These are phyloP conservation scores for Pseudotsuga menziesii DNA, from an alignment of 75 land plant species.

Conservation along the genomic window DNA sequence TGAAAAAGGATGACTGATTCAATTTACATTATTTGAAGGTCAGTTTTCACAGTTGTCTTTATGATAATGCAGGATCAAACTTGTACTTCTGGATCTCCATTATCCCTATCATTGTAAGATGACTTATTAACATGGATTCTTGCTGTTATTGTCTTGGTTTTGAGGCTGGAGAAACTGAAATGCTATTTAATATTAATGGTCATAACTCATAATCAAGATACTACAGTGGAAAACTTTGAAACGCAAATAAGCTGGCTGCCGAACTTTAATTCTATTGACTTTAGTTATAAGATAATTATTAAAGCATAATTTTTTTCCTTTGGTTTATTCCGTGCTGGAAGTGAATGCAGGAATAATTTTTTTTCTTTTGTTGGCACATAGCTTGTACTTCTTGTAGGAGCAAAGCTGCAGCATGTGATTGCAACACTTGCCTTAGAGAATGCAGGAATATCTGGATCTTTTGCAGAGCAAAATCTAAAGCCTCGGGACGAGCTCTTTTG, in stretches of 20 bases:
- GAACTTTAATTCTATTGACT: too few relatives aligned
- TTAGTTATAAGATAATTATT: too few relatives aligned
- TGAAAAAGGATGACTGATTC: background rate
- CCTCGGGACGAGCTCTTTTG: slow-evolving; percentile 93
- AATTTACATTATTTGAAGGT: background rate
- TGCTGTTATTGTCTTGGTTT: background rate
- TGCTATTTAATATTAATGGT: too few relatives aligned
- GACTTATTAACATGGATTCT: slow-evolving; percentile 6
- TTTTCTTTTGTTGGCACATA: slow-evolving; percentile 12
- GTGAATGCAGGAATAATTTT: too few relatives aligned
- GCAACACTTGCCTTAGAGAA: slow-evolving; percentile 81
- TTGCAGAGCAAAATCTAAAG: slow-evolving; percentile 31
- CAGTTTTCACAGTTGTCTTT: slow-evolving; percentile 2
- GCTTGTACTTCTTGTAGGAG: slow-evolving; percentile 79
- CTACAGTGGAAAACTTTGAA: too few relatives aligned
- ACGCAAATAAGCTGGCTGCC: too few relatives aligned
- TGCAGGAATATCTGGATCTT: slow-evolving; percentile 42
- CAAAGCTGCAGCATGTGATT: slow-evolving; percentile 87
- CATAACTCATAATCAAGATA: too few relatives aligned
- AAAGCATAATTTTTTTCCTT: background rate
- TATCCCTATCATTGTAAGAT: slow-evolving; percentile 73
- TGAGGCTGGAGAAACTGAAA: background rate
- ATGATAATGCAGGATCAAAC: slow-evolving; percentile 57
- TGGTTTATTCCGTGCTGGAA: background rate
- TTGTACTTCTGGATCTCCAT: slow-evolving; percentile 90